A percentile compares a stretch with the other conserved stretches of the same genome.
These are phyloP conservation scores for Cladorrhinum sp. DNA, from an alignment of 2,329 filamentous ascomycete genomes.

Conservation along the genomic window DNA sequence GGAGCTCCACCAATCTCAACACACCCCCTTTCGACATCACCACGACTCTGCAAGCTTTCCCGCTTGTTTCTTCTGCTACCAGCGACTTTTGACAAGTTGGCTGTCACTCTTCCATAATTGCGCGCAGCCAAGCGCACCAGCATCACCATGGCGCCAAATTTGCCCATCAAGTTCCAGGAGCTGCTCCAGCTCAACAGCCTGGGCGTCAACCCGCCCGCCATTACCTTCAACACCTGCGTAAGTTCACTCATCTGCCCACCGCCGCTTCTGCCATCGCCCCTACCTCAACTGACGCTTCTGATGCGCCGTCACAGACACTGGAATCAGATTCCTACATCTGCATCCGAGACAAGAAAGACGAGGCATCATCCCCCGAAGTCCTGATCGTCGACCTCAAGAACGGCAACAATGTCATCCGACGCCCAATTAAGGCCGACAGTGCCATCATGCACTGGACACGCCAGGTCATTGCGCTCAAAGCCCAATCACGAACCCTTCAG, in stretches of 20 bases:
- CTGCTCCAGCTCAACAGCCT: constrained; percentile 40
- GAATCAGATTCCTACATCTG: constrained; percentile 97
- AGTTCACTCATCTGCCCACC: constrained; percentile 36
- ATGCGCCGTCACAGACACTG: constrained; percentile 67
- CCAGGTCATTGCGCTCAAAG: constrained; percentile 95
- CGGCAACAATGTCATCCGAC: constrained; percentile 88
- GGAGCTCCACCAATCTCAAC: constrained; percentile 23
- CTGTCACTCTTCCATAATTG: constrained; percentile 24
- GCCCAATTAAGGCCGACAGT: constrained; percentile 98
- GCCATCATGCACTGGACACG: constrained; percentile 99
- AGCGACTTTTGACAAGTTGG: constrained; percentile 31
- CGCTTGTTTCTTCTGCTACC: constrained; percentile 10
- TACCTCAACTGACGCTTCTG: constrained; percentile 24
- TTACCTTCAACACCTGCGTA: constrained; percentile 87
- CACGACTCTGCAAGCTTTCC: constrained; percentile 12
- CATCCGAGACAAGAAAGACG: constrained; percentile 88
- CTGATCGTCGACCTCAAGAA: constrained; percentile 98
- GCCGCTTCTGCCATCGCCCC: constrained; percentile 1
- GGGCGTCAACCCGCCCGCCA: constrained; percentile 43
- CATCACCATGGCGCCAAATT: constrained; percentile 35
- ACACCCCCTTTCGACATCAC: constrained; percentile 26
- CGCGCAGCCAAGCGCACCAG: constrained; percentile 34
- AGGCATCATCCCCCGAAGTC: constrained; percentile 82
- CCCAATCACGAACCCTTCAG: constrained; percentile 89
- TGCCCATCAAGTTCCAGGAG: constrained; percentile 43